Evolutionary conservation across 1,139 yeast species (phyloP).

Genomic region (Eremothecium cymbalariae): DNA sequence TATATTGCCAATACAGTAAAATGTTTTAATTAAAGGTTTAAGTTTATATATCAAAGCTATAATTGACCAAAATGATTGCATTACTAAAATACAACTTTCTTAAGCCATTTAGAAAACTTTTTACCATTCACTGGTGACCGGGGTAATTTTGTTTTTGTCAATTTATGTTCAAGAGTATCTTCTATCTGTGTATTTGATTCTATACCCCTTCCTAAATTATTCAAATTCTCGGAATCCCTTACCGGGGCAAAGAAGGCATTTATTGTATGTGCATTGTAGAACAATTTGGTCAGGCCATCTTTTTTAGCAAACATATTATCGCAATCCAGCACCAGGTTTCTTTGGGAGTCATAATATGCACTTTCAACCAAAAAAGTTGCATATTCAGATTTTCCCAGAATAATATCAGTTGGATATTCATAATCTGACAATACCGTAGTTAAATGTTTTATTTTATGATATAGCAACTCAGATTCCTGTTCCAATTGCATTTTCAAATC

Average conservation of each 20-base stretch:
- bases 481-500: slow-evolving; percentile 16
- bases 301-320: slow-evolving; percentile 11
- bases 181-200: not conserved
- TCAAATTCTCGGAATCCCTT: not conserved
- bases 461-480: slow-evolving; percentile 22
- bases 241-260: slow-evolving; percentile 1
- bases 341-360: slow-evolving; percentile 13
- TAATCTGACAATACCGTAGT: slow-evolving; percentile 21
- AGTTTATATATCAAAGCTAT: too few species aligned
- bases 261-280: slow-evolving; percentile 7
- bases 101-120: slow-evolving; percentile 2
- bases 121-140: not conserved
- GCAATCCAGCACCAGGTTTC: slow-evolving; percentile 12
- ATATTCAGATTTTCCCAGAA: slow-evolving; percentile 15
- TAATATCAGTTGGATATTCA: slow-evolving; percentile 23
- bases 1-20: too few species aligned
- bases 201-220: not conserved
- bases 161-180: slow-evolving; percentile 1
- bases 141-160: not conserved
- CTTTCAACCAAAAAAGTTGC: slow-evolving; percentile 16
- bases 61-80: too few species aligned
- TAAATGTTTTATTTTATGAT: slow-evolving; percentile 21
- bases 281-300: slow-evolving; percentile 13
- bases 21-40: too few species aligned
- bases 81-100: slow-evolving; percentile 1